A percentile compares a stretch with the other conserved stretches of the same genome.
Evolutionary conservation across 2,329 filamentous ascomycete genomes (phyloP).

Genomic region (Scedosporium boydii): DNA sequence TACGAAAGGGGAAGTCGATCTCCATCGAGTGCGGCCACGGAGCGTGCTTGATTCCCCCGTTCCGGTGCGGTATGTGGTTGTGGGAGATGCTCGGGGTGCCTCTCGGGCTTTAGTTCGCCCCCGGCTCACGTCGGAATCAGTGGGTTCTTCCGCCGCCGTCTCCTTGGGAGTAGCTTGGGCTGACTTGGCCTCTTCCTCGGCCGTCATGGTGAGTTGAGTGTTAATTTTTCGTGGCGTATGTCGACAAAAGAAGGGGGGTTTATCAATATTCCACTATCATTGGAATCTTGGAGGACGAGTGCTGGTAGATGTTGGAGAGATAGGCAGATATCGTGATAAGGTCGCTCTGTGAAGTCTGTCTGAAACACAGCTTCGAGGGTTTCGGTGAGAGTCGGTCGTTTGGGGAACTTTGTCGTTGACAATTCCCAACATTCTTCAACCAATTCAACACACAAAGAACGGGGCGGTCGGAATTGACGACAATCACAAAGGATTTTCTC

Average conservation of each 20-base stretch:
- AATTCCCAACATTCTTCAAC: not conserved
- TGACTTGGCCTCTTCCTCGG: not conserved
- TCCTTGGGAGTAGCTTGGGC: not conserved
- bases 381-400: no score
- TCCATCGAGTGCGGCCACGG: conserved; percentile 4
- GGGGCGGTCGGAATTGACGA: not conserved
- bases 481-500: not conserved
- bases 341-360: not conserved
- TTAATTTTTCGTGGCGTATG: not conserved
- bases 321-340: not conserved
- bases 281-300: no score
- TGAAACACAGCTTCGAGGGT: not conserved
- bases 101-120: not conserved
- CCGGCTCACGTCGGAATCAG: not conserved
- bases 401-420: not conserved
- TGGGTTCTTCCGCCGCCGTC: not conserved
- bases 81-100: not conserved
- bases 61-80: not conserved
- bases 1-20: not conserved
- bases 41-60: conserved; percentile 2
- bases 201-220: not conserved
- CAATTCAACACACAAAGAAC: not conserved
- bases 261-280: no score
- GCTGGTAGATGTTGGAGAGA: not conserved
- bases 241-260: not conserved